Percentiles rank a stretch among this genome's conserved stretches.
These are phyloP conservation scores for Solanum hybrid DNA, from an alignment of 305 asterid genomes.

Conservation along the genomic window DNA sequence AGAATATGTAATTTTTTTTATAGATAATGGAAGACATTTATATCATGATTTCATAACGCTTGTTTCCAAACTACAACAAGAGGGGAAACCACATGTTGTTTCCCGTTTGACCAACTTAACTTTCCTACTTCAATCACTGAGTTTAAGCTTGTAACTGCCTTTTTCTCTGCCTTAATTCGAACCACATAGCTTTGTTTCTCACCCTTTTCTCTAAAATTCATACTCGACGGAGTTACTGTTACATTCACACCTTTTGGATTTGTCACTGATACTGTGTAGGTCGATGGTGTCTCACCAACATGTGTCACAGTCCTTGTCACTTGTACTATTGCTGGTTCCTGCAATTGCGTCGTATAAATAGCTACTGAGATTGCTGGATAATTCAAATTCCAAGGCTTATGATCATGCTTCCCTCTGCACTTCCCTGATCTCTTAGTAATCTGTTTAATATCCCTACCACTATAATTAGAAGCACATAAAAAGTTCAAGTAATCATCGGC, in stretches of 20 bases:
- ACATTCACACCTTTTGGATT: constrained; percentile 32
- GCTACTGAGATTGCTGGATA: constrained; percentile 58
- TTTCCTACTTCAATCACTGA: constrained; percentile 43
- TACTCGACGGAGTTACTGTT: constrained; percentile 32
- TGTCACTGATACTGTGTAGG: constrained; percentile 20
- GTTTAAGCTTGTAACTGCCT: constrained; percentile 29
- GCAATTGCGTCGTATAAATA: constrained; percentile 23
- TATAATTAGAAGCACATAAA: constrained; percentile 52
- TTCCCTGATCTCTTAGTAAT: constrained; percentile 24
- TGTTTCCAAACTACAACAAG: constrained; percentile 54
- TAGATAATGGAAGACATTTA: not conserved
- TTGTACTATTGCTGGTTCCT: not conserved
- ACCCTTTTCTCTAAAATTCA: constrained; percentile 37
- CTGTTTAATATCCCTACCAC: constrained; percentile 22
- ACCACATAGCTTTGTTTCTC: constrained; percentile 40
- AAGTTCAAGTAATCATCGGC: constrained; percentile 41
- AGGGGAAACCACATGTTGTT: constrained; percentile 52
- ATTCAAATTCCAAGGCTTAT: constrained; percentile 56
- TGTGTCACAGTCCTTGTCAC: constrained; percentile 45
- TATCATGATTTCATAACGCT: not conserved
- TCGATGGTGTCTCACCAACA: constrained; percentile 30
- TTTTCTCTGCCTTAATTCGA: constrained; percentile 34
- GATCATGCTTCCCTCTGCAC: constrained; percentile 20
- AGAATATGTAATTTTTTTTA: not conserved
- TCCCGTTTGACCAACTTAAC: constrained; percentile 60